Evolutionary conservation across 2,329 filamentous ascomycete genomes (phyloP).

Genomic region (Dothiorella sarmentorum): DNA sequence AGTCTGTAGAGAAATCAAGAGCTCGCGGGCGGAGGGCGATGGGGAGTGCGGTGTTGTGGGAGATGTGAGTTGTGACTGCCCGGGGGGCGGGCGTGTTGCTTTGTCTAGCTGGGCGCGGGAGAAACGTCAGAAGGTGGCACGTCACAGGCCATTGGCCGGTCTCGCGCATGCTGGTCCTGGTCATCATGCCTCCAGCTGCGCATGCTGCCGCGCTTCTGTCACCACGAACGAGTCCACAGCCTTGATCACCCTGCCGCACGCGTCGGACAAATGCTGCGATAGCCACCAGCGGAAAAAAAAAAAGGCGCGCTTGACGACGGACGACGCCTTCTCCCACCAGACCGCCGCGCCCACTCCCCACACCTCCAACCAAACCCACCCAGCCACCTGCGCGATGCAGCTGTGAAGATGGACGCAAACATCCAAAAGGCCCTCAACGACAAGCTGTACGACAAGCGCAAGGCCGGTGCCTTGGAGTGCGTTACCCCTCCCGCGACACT

Average conservation of each 20-base stretch:
- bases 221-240: background rate
- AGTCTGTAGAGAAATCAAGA: background rate
- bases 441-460: conserved; percentile 98
- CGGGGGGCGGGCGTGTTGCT: no score
- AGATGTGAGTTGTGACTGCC: background rate
- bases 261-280: conserved; percentile 17
- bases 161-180: conserved; percentile 8
- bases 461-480: conserved; percentile 93
- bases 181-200: background rate
- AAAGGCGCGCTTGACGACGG: conserved; percentile 4
- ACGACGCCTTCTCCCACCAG: background rate
- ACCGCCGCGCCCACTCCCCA: background rate
- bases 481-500: conserved; percentile 33
- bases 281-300: background rate
- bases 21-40: background rate
- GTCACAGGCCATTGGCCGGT: background rate
- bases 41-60: background rate
- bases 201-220: background rate
- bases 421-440: conserved; percentile 92
- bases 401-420: conserved; percentile 69
- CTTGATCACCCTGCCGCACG: background rate
- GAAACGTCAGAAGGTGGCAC: conserved; percentile 1
- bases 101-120: background rate
- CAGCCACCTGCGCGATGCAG: conserved; percentile 17
- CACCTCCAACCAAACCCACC: conserved; percentile 2